Evolutionary conservation across 331 rosid species (phyloP).

Genomic region (Rhamnella rubrinervis): DNA sequence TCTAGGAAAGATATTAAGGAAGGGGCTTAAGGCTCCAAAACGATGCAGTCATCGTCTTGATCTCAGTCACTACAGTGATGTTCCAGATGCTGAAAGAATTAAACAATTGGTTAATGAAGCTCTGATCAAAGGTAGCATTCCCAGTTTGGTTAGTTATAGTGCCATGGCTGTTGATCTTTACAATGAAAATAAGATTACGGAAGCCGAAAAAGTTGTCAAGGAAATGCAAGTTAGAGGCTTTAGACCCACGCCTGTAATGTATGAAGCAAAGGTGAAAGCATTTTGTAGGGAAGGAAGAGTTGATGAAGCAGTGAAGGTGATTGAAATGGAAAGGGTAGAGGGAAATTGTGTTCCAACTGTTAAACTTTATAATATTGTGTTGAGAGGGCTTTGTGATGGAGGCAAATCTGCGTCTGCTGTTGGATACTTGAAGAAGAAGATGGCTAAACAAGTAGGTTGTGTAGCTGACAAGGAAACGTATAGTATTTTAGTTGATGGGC

Average conservation of each 20-base stretch:
- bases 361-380: slow-evolving; percentile 36
- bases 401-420: slow-evolving; percentile 43
- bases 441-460: slow-evolving; percentile 50
- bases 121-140: slow-evolving; percentile 62
- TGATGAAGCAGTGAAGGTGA: slow-evolving; percentile 63
- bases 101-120: slow-evolving; percentile 60
- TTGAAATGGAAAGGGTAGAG: slow-evolving; percentile 61
- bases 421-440: slow-evolving; percentile 54
- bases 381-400: slow-evolving; percentile 46
- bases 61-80: slow-evolving; percentile 34
- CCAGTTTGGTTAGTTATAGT: slow-evolving; percentile 57
- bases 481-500: slow-evolving; percentile 48
- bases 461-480: slow-evolving; percentile 50
- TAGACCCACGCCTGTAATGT: slow-evolving; percentile 47
- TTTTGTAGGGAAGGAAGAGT: slow-evolving; percentile 47
- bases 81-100: slow-evolving; percentile 31
- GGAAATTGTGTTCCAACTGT: slow-evolving; percentile 54
- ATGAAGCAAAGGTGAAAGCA: slow-evolving; percentile 65
- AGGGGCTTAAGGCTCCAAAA: slow-evolving; percentile 74
- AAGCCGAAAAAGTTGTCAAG: slow-evolving; percentile 50
- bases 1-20: slow-evolving; percentile 71
- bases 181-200: slow-evolving; percentile 48
- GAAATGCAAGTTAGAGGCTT: slow-evolving; percentile 59
- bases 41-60: slow-evolving; percentile 40
- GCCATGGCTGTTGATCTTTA: slow-evolving; percentile 73